Base-by-base conservation (phyloP, 495 filamentous ascomycete species). In the Symbiotaphrina buchneri region DNA sequence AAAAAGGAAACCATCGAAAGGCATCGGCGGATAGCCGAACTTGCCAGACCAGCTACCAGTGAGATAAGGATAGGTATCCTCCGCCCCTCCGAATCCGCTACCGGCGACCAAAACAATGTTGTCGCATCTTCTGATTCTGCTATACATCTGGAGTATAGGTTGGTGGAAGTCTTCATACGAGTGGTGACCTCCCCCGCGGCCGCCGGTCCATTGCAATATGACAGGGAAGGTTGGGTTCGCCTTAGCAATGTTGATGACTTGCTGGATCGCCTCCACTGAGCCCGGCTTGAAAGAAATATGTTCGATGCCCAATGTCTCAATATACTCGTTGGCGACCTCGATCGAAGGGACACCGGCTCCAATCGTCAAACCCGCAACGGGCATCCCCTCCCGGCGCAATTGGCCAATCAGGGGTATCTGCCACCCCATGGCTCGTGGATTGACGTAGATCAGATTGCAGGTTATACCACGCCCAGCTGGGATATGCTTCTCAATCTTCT, bases 231-330 rank as follows among this genome's bases (percentile, higher is more conserved):
- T 68, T 3, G 83, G 83, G 44, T 87, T 81, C 3, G 81, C 80
- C 46, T 79, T 84, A 29, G 84, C 84, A 43, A 94, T 79, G 48
- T 90, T 85, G 51, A 94, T 75, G 29, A 90, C 80, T 17, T 73
- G 58, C 46, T 91, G 78, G 37, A 94, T 92, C 11, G 73, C 80
- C 36, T 93, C 80, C 21, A 74, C 61, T 7, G 82, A 91, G 25
- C 84, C 84, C 15, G 84, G 84, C 54, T 94, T 94, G 66, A 94
- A 92, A 4, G 78, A 65, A 35, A 94, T 90, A 41, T 92, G 81
- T 54, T 91, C 91, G 42, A 94, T 63, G 2, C 82, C 81, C n/a
- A 94, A 66, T 5, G 81, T 90, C 48, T 80, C 64, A 35, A 93
- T 92, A 46, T 92, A 93, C 48, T 91, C 83, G 40, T 83, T 78